These are phyloP conservation scores for Knoxdaviesia proteae DNA, from an alignment of 2,329 filamentous ascomycete species.

Conservation along the genomic window DNA sequence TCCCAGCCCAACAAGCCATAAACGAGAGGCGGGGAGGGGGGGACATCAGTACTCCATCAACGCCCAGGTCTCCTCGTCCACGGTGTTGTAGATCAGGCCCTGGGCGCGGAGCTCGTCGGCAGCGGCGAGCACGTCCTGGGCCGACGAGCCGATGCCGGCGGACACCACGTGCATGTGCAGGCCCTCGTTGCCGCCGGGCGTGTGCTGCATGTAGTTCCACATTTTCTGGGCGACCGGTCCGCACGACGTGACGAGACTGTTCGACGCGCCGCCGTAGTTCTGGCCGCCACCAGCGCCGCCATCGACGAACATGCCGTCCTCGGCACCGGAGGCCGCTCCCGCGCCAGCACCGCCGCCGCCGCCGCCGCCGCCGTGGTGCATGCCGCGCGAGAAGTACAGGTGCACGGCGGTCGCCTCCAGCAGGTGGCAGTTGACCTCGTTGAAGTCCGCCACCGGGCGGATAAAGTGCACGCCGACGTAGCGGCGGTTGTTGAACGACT, in stretches of 20 bases:
- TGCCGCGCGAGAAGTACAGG: slow-evolving; percentile 58
- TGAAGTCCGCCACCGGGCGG: slow-evolving; percentile 60
- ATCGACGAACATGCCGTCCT: slow-evolving; percentile 35
- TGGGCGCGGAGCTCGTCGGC: slow-evolving; percentile 57
- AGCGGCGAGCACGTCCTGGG: slow-evolving; percentile 52
- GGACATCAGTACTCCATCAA: slow-evolving; percentile 42
- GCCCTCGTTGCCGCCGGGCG: slow-evolving; percentile 59
- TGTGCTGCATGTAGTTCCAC: slow-evolving; percentile 45
- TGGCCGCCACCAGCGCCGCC: slow-evolving; percentile 19
- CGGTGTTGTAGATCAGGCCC: slow-evolving; percentile 71
- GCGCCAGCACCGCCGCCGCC: slow-evolving; percentile 18
- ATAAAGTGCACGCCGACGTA: slow-evolving; percentile 67
- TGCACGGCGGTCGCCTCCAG: slow-evolving; percentile 82
- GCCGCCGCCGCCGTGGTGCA: slow-evolving; percentile 19
- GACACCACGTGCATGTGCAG: slow-evolving; percentile 64
- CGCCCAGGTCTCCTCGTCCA: slow-evolving; percentile 85
- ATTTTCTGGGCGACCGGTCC: slow-evolving; percentile 40
- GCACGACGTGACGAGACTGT: no score
- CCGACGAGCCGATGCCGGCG: slow-evolving; percentile 38
- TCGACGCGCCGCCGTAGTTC: slow-evolving; percentile 24
- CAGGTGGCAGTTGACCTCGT: slow-evolving; percentile 84
- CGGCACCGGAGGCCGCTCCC: not conserved
- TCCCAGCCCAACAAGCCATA: no score
- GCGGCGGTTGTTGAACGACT: slow-evolving; percentile 64
- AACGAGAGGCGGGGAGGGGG: no score